phyloP scores from a whole-genome alignment of 2,329 filamentous ascomycete species.

The Lachnum nothofagi region DNA sequence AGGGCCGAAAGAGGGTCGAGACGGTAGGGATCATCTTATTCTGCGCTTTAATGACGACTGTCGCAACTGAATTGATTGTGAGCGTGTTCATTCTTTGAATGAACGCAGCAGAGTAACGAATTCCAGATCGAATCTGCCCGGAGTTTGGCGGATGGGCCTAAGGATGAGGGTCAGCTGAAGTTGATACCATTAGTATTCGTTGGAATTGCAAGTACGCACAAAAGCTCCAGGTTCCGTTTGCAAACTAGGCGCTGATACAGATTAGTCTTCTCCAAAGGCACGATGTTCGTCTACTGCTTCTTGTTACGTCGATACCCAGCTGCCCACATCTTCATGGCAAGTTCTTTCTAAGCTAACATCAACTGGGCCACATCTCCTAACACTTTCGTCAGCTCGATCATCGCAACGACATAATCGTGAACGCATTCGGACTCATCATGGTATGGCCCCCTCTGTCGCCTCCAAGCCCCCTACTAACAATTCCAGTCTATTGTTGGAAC shows the following conservation, averaged over 20 bases:
- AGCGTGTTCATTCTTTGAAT: conserved; percentile 30
- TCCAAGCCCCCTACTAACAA: not conserved
- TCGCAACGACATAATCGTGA: conserved; percentile 77
- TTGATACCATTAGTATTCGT: conserved; percentile 53
- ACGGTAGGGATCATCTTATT: conserved; percentile 62
- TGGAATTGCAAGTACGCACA: conserved; percentile 45
- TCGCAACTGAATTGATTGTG: conserved; percentile 57
- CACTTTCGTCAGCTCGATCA: conserved; percentile 13
- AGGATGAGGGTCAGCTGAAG: conserved; percentile 42
- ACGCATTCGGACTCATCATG: conserved; percentile 82
- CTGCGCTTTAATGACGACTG: conserved; percentile 61
- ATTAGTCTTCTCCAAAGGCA: conserved; percentile 46
- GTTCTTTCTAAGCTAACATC: conserved; percentile 7
- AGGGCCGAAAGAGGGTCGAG: conserved; percentile 57
- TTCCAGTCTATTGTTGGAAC: conserved; percentile 66
- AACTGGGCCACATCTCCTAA: not conserved
- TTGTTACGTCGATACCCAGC: conserved; percentile 49
- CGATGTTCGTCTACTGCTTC: conserved; percentile 51
- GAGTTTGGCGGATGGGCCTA: conserved; percentile 41
- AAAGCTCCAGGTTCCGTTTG: not conserved
- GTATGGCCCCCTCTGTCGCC: not conserved
- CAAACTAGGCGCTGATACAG: not conserved
- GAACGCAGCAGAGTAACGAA: conserved; percentile 19
- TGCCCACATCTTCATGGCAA: conserved; percentile 51
- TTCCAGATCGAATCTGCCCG: conserved; percentile 50